Percentiles rank a stretch among this genome's conserved stretches.
Evolutionary conservation across 2,329 filamentous ascomycete genomes (phyloP).

Genomic region (Arthroderma sp.): DNA sequence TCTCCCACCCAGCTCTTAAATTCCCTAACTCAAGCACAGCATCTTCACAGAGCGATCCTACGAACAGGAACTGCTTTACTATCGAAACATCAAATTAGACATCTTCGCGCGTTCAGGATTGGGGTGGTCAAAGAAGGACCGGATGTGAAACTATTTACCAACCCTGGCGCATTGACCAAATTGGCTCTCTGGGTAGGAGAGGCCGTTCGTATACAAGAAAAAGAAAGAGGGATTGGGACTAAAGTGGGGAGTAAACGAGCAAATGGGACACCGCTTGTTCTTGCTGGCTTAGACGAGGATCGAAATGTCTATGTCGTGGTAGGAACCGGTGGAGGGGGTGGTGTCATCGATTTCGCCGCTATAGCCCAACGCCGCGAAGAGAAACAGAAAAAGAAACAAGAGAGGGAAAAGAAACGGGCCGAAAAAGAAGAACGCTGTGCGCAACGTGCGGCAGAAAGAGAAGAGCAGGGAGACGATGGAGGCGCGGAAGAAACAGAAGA

Average conservation of each 20-base stretch:
- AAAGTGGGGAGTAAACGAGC: slow-evolving; percentile 27
- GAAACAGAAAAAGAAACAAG: slow-evolving; percentile 49
- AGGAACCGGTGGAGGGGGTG: slow-evolving; percentile 76
- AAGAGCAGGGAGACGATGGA: slow-evolving; percentile 43
- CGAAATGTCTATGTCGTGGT: slow-evolving; percentile 85
- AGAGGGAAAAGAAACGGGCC: slow-evolving; percentile 50
- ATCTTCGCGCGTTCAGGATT: slow-evolving; percentile 85
- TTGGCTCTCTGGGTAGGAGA: slow-evolving; percentile 89
- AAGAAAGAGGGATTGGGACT: slow-evolving; percentile 60
- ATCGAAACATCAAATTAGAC: slow-evolving; percentile 85
- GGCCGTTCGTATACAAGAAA: slow-evolving; percentile 79
- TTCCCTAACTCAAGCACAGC: slow-evolving; percentile 69
- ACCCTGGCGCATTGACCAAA: slow-evolving; percentile 85
- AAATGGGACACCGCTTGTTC: slow-evolving; percentile 66
- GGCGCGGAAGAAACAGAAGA: slow-evolving; percentile 53
- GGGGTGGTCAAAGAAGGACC: slow-evolving; percentile 91
- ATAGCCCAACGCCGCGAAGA: slow-evolving; percentile 55
- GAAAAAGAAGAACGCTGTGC: slow-evolving; percentile 50
- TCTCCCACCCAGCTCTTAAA: slow-evolving; percentile 49
- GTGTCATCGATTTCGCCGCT: slow-evolving; percentile 52
- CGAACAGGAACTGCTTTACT: slow-evolving; percentile 83
- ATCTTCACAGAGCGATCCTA: slow-evolving; percentile 83
- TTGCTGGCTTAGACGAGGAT: slow-evolving; percentile 77
- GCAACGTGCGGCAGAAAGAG: slow-evolving; percentile 41
- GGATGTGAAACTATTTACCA: slow-evolving; percentile 80